Evolutionary conservation across 1,139 yeast species (phyloP).

Genomic region (Diutina pseudorugosa): DNA sequence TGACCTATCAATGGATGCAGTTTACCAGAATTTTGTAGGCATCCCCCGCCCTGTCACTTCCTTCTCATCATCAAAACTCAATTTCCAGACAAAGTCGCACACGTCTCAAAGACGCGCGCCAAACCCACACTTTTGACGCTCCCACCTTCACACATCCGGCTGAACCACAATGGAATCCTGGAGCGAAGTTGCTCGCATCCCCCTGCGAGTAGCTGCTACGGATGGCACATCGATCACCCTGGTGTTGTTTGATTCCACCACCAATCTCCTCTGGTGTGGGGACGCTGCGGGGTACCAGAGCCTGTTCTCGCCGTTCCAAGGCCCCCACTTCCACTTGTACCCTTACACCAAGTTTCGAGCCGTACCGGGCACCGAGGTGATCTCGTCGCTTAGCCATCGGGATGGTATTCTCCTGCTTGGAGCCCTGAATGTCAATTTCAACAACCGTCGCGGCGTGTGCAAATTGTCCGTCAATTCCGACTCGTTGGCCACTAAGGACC

Average conservation of each 20-base stretch:
- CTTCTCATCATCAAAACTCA: no score
- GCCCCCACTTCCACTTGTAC: slow-evolving; percentile 13
- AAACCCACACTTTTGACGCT: not conserved
- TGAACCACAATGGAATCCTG: not conserved
- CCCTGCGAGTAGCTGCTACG: not conserved
- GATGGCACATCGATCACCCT: slow-evolving; percentile 6
- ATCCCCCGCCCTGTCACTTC: no score
- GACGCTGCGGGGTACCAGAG: slow-evolving; percentile 34
- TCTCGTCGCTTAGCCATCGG: slow-evolving; percentile 39
- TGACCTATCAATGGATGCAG: no score
- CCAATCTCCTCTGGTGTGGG: slow-evolving; percentile 83
- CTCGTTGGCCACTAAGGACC: slow-evolving; percentile 9
- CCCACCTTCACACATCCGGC: not conserved
- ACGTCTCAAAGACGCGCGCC: not conserved
- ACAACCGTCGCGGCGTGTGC: slow-evolving; percentile 46
- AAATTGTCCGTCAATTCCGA: slow-evolving; percentile 23
- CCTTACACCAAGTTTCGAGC: slow-evolving; percentile 39
- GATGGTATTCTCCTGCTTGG: slow-evolving; percentile 52
- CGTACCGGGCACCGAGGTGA: slow-evolving; percentile 25
- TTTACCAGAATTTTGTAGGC: no score
- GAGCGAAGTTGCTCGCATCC: slow-evolving; percentile 1
- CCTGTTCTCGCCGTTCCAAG: slow-evolving; percentile 17
- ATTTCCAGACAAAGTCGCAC: not conserved
- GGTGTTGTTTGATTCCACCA: slow-evolving; percentile 46
- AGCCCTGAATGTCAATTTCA: slow-evolving; percentile 37